A percentile compares a stretch with the other conserved stretches of the same genome.
Evolutionary conservation across 1,139 yeast species (phyloP).

Genomic region (Diutina sp.): DNA sequence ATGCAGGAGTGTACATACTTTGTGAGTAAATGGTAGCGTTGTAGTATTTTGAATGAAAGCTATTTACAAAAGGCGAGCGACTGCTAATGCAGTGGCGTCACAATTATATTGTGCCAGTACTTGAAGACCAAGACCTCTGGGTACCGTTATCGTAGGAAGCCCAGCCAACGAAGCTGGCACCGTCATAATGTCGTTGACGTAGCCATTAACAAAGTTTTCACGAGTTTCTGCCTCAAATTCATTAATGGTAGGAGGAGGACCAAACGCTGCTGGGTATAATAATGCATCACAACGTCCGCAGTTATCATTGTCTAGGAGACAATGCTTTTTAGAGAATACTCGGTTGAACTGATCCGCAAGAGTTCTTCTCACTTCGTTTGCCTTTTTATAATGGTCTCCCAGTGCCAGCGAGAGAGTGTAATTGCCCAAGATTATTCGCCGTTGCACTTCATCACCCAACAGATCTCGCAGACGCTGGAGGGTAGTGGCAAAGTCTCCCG

Average conservation of each 20-base stretch:
- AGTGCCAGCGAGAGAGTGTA: slow-evolving; percentile 68
- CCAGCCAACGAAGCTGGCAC: slow-evolving; percentile 92
- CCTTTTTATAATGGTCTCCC: slow-evolving; percentile 69
- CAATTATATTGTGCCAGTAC: slow-evolving; percentile 79
- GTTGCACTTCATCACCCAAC: slow-evolving; percentile 74
- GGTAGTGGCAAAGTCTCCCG: not conserved
- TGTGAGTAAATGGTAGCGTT: no score
- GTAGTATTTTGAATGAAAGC: not conserved
- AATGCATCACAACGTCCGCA: slow-evolving; percentile 51
- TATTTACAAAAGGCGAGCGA: slow-evolving; percentile 9
- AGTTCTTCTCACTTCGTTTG: slow-evolving; percentile 51
- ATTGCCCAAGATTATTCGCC: slow-evolving; percentile 76
- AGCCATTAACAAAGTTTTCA: slow-evolving; percentile 45
- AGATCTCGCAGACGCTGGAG: not conserved
- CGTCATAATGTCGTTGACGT: slow-evolving; percentile 73
- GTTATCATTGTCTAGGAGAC: slow-evolving; percentile 12
- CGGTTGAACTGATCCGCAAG: slow-evolving; percentile 54
- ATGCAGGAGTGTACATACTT: no score
- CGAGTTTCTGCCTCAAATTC: slow-evolving; percentile 20
- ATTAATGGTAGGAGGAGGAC: slow-evolving; percentile 41
- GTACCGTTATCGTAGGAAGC: slow-evolving; percentile 71
- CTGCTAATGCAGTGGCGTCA: slow-evolving; percentile 46
- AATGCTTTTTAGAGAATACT: slow-evolving; percentile 43
- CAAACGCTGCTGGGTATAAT: slow-evolving; percentile 59
- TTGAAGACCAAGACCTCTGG: slow-evolving; percentile 52